Base-by-base conservation (phyloP, 2,329 filamentous ascomycete genomes). In the Fusarium praegraminearum region DNA sequence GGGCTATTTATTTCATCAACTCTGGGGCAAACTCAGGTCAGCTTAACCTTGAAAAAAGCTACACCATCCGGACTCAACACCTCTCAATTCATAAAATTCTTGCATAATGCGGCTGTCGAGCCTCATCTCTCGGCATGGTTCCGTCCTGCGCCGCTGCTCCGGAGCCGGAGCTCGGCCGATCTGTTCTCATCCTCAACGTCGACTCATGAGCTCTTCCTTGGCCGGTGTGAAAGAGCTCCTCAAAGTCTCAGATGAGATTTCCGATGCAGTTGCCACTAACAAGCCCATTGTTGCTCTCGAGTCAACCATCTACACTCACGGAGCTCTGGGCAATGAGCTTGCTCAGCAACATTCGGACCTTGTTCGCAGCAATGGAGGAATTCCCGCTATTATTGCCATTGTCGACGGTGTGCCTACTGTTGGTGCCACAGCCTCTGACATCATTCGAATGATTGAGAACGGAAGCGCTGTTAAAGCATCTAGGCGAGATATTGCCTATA, bases 231-330 rank as follows among this genome's bases (percentile, higher is more conserved):
- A 77, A 61, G 73, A 78, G 41, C 72, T 93, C 64, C 85, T 97
- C 59, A 86, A 85, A 55, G 84, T 97, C 43, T 94, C 93, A 1
- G 91, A 95, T 52, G 95, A 98, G 80, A 91, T 99, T 15, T 83
- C 85, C 54, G 89, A 93, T 76, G 95, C 94, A 40, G 79, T 98
- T 49, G 84, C 88, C 43, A 87, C 88, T 15, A 89, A 90, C 59
- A 90, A 89, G 74, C 95, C 96, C 1, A 90, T 99, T 6, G 94
- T 99, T 13, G 96, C 95, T 18, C 86, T 99, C 7, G 96, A 99
- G 80, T 94, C 93, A 3, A 97, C 96, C 7, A 98, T 99, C 73
- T 98, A 99, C 80, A 99, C 96, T 2, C 96, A 99, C 81, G 94
- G 94, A 41, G 90, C 91, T 24, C 84, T 99, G 16, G 93, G 93